A percentile compares a stretch with the other conserved stretches of the same genome.
These are phyloP conservation scores for Fusarium sp. DNA, from an alignment of 2,329 filamentous ascomycete genomes.

Conservation along the genomic window DNA sequence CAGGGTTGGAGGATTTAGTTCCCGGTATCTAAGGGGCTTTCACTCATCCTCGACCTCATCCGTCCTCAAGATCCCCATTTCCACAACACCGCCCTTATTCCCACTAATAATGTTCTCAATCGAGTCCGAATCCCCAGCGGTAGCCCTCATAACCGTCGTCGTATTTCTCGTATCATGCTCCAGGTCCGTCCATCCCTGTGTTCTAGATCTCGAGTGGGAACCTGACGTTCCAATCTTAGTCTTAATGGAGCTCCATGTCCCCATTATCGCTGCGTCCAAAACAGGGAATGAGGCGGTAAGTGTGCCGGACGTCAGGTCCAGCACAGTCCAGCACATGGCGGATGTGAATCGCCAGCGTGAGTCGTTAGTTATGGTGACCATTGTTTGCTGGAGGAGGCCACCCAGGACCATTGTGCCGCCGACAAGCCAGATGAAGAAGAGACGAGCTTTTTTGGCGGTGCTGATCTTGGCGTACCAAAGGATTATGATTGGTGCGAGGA, in stretches of 20 bases:
- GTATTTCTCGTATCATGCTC: slow-evolving; percentile 3
- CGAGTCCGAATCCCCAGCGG: neutral
- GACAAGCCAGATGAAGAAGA: slow-evolving; percentile 24
- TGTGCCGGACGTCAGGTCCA: slow-evolving; percentile 17
- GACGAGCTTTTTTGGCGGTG: slow-evolving; percentile 12
- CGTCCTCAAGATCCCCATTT: slow-evolving; percentile 9
- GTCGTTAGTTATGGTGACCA: slow-evolving; percentile 18
- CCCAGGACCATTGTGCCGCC: slow-evolving; percentile 15
- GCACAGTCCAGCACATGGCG: slow-evolving; percentile 12
- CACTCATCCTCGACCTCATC: slow-evolving; percentile 1
- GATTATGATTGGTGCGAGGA: slow-evolving; percentile 11
- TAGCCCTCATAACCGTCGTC: neutral
- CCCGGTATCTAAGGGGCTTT: neutral
- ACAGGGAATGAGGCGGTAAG: slow-evolving; percentile 15
- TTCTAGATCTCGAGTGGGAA: slow-evolving; percentile 14
- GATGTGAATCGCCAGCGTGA: slow-evolving; percentile 25
- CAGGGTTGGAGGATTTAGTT: neutral
- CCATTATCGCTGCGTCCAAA: slow-evolving; percentile 23
- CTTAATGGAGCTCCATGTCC: slow-evolving; percentile 16
- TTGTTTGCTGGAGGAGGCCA: slow-evolving; percentile 13
- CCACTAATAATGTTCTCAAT: slow-evolving; percentile 11
- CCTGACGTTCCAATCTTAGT: slow-evolving; percentile 15
- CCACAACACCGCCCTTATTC: neutral
- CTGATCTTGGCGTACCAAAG: slow-evolving; percentile 21
- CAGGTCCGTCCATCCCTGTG: slow-evolving; percentile 20